Percentiles rank a stretch among this genome's conserved stretches.
Conservation (phyloP, 148 eudicot species). For the Euryodendron excelsum region DNA sequence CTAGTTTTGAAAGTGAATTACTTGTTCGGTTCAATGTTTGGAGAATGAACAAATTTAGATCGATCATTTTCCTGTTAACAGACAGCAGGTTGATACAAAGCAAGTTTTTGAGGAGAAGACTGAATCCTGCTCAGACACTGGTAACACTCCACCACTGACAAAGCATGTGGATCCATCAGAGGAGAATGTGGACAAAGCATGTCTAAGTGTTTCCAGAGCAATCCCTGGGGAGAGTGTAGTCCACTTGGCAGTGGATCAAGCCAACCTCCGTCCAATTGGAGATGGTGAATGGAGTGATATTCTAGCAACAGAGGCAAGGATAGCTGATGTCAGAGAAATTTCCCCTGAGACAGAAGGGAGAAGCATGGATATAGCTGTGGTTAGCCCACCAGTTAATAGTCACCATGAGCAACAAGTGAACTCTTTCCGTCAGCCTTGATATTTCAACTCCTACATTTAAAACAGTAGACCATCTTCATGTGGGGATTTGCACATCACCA, state of each 20-base stretch:
- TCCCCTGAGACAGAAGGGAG: slow-evolving; percentile 46
- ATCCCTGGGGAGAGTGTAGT: slow-evolving; percentile 49
- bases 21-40: neutral
- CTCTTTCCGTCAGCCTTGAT: slow-evolving; percentile 38
- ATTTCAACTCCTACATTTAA: neutral
- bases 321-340: slow-evolving; percentile 91
- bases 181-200: slow-evolving; percentile 92
- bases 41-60: neutral
- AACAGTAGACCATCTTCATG: neutral
- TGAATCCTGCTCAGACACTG: slow-evolving; percentile 61
- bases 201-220: slow-evolving; percentile 60
- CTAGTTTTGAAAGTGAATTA: neutral
- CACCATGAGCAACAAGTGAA: slow-evolving; percentile 42
- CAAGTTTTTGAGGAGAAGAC: slow-evolving; percentile 72
- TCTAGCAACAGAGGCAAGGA: slow-evolving; percentile 74
- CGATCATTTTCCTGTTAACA: slow-evolving; percentile 29
- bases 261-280: slow-evolving; percentile 41
- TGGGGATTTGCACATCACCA: neutral
- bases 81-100: slow-evolving; percentile 66
- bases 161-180: slow-evolving; percentile 85
- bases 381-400: slow-evolving; percentile 39
- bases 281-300: slow-evolving; percentile 92
- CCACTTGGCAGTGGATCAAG: slow-evolving; percentile 45
- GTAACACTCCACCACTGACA: slow-evolving; percentile 52
- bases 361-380: slow-evolving; percentile 80